A percentile compares a stretch with the other conserved stretches of the same genome.
Evolutionary conservation across 495 filamentous ascomycete species (phyloP).

Genomic region (Xylaria scruposa): DNA sequence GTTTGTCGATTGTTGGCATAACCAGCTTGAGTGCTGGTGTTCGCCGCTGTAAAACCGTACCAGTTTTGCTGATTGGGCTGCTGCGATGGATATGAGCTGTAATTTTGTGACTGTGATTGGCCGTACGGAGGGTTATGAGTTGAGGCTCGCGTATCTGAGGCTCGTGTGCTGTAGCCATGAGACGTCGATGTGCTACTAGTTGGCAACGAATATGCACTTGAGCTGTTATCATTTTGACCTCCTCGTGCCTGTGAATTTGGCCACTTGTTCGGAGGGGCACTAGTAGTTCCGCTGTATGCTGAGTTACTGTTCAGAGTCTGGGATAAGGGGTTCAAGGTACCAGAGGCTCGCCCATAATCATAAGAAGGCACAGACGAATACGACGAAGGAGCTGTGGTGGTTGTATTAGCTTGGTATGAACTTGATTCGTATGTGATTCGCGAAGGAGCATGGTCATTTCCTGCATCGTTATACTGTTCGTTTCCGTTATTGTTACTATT

Average conservation of each 20-base stretch:
- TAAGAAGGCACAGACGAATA: slow-evolving; percentile 33
- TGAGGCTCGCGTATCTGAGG: slow-evolving; percentile 24
- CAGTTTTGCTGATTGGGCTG: slow-evolving; percentile 34
- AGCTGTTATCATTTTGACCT: slow-evolving; percentile 26
- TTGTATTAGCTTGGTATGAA: slow-evolving; percentile 34
- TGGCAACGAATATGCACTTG: slow-evolving; percentile 31
- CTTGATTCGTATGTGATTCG: slow-evolving; percentile 37
- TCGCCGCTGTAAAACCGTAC: slow-evolving; percentile 34
- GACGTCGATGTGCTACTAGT: slow-evolving; percentile 27
- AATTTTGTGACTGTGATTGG: slow-evolving; percentile 34
- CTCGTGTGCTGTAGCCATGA: slow-evolving; percentile 31
- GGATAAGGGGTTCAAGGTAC: slow-evolving; percentile 33
- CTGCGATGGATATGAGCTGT: slow-evolving; percentile 33
- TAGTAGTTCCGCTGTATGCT: slow-evolving; percentile 28
- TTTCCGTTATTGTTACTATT: slow-evolving; percentile 32
- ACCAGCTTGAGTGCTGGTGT: slow-evolving; percentile 30
- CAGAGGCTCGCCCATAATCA: slow-evolving; percentile 34
- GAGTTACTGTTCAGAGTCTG: slow-evolving; percentile 32
- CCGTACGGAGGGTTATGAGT: slow-evolving; percentile 32
- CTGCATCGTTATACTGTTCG: slow-evolving; percentile 33
- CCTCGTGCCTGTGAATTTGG: slow-evolving; percentile 33
- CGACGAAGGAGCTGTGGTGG: slow-evolving; percentile 31
- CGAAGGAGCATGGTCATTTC: slow-evolving; percentile 31
- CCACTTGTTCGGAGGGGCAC: slow-evolving; percentile 32
- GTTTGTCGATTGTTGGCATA: slow-evolving; percentile 32